phyloP scores from a whole-genome alignment of 169 alveolate genomes.

The Perkinsus olseni region DNA sequence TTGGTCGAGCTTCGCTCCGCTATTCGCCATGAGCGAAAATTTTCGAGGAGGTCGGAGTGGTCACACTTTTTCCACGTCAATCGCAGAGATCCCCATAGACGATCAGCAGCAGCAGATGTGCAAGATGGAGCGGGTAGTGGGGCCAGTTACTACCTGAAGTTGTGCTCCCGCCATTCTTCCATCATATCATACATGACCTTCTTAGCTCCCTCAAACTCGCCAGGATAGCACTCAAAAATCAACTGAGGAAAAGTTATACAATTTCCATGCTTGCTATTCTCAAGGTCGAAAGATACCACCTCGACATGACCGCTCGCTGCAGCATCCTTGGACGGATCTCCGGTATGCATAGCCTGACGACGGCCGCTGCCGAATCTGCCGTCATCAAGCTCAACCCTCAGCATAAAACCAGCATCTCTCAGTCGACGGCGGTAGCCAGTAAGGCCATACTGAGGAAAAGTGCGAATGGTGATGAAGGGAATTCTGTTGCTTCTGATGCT shows the following conservation, averaged over 20 bases:
- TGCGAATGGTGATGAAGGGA: no score
- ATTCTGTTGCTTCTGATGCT: no score
- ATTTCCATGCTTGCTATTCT: background rate
- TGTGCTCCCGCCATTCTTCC: background rate
- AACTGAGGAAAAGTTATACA: background rate
- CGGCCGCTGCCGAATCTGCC: background rate
- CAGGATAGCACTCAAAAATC: background rate
- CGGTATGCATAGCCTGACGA: background rate
- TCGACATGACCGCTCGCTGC: background rate
- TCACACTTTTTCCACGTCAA: no score
- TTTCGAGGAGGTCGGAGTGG: no score
- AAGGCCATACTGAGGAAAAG: background rate
- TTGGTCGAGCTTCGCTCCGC: no score
- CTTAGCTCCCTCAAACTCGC: background rate
- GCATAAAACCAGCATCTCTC: background rate
- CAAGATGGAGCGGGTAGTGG: no score
- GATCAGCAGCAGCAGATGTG: no score
- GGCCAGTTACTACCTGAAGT: background rate
- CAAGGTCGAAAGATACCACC: no score
- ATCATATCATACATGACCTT: background rate
- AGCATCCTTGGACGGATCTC: background rate
- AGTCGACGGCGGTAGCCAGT: background rate
- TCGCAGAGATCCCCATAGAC: no score
- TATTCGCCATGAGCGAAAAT: no score
- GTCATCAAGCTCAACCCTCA: background rate